Evolutionary conservation across 495 filamentous ascomycete species (phyloP).

Genomic region (Penicillium nucicola): DNA sequence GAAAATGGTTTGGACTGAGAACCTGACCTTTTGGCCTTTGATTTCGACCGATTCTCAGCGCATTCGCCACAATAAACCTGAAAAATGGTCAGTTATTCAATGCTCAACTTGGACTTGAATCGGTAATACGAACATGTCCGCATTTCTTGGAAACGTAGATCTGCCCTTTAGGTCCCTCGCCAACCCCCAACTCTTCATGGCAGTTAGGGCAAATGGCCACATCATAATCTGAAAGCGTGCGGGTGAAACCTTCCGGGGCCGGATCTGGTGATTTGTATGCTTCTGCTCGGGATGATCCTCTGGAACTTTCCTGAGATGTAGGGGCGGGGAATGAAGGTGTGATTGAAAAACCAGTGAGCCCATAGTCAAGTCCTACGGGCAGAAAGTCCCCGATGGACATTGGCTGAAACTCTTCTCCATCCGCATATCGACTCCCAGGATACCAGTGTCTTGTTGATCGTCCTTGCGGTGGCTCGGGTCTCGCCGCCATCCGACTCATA

Average conservation of each 20-base stretch:
- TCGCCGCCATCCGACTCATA: too few relatives aligned
- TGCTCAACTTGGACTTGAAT: neutral
- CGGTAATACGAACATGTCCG: conserved; percentile 63
- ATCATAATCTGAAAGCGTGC: conserved; percentile 59
- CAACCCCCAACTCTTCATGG: conserved; percentile 62
- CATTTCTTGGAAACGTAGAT: conserved; percentile 73
- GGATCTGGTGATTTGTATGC: conserved; percentile 58
- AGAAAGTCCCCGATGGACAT: neutral
- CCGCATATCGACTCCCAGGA: too few relatives aligned
- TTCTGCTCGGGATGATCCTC: conserved; percentile 27
- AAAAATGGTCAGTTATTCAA: conserved; percentile 5
- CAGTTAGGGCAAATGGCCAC: conserved; percentile 71
- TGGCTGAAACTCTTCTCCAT: too few relatives aligned
- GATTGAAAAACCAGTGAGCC: conserved; percentile 21
- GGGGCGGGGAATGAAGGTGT: too few relatives aligned
- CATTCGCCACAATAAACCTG: conserved; percentile 75
- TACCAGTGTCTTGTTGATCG: too few relatives aligned
- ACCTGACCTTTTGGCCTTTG: conserved; percentile 32
- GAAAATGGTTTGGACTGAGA: conserved; percentile 38
- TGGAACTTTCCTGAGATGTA: too few relatives aligned
- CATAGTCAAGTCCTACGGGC: conserved; percentile 17
- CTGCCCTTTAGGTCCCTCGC: conserved; percentile 57
- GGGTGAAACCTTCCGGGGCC: conserved; percentile 60
- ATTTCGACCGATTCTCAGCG: conserved; percentile 46
- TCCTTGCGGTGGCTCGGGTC: too few relatives aligned